Evolutionary conservation across 495 filamentous ascomycete genomes (phyloP).

Genomic region (Corynascus novoguineensis): DNA sequence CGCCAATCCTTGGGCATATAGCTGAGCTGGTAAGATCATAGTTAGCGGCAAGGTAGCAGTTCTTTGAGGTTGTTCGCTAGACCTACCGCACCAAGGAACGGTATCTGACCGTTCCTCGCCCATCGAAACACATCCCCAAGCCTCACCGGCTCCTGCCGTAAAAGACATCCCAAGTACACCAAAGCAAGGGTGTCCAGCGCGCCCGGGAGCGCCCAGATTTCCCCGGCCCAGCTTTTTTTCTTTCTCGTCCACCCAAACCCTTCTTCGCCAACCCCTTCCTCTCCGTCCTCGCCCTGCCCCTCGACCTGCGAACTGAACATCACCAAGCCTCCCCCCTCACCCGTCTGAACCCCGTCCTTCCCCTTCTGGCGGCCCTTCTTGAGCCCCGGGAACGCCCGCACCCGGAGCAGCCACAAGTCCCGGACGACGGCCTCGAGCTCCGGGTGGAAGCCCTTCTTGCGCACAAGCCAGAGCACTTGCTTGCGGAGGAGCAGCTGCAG

Average conservation of each 20-base stretch:
- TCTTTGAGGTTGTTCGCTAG: too few relatives aligned
- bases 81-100: slow-evolving; percentile 39
- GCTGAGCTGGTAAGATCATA: slow-evolving; percentile 29
- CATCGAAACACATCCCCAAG: slow-evolving; percentile 42
- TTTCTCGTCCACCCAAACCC: slow-evolving; percentile 7
- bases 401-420: slow-evolving; percentile 47
- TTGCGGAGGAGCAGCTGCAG: slow-evolving; percentile 66
- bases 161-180: slow-evolving; percentile 42
- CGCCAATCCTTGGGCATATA: slow-evolving; percentile 62
- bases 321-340: slow-evolving; percentile 12
- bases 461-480: slow-evolving; percentile 42
- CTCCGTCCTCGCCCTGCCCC: background rate
- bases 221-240: slow-evolving; percentile 21
- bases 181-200: slow-evolving; percentile 40
- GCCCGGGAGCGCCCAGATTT: slow-evolving; percentile 38
- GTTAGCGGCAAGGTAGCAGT: slow-evolving; percentile 14
- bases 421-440: slow-evolving; percentile 49
- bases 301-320: slow-evolving; percentile 40
- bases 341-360: slow-evolving; percentile 12
- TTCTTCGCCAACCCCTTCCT: background rate
- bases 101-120: slow-evolving; percentile 38
- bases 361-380: slow-evolving; percentile 7
- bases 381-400: slow-evolving; percentile 35
- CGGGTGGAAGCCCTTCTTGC: slow-evolving; percentile 32
- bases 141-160: slow-evolving; percentile 39